Conservation (phyloP, 2,329 filamentous ascomycete genomes). For the Zymoseptoria tritici region DNA sequence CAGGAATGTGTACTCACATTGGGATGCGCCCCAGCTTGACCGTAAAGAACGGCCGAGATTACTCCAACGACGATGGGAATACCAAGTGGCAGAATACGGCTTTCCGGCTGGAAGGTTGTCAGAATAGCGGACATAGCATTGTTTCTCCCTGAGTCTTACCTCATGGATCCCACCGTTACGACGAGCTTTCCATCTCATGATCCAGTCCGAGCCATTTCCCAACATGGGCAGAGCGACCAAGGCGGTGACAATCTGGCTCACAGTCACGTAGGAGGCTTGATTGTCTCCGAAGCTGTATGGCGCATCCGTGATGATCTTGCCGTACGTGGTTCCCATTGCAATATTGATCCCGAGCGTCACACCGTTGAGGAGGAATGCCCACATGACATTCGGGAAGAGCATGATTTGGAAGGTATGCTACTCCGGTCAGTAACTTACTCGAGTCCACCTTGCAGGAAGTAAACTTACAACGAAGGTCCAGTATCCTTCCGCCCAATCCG, state of each 20-base stretch:
- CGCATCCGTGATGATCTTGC: conserved; percentile 28
- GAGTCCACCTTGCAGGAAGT: not conserved
- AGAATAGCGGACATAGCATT: not conserved
- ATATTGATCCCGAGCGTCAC: conserved; percentile 37
- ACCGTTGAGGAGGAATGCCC: conserved; percentile 36
- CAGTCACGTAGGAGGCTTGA: conserved; percentile 30
- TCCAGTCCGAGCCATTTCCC: conserved; percentile 33
- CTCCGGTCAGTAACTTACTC: not conserved
- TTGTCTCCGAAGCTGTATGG: conserved; percentile 34
- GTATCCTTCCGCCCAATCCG: conserved; percentile 33
- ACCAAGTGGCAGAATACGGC: conserved; percentile 31
- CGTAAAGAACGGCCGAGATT: conserved; percentile 35
- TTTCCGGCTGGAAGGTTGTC: conserved; percentile 29
- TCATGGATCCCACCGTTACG: conserved; percentile 35
- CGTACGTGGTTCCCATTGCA: conserved; percentile 38
- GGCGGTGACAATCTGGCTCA: conserved; percentile 35
- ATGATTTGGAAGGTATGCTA: conserved; percentile 19
- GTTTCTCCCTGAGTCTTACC: not conserved
- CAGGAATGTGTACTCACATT: not conserved
- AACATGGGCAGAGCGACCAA: conserved; percentile 35
- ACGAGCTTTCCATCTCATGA: conserved; percentile 31
- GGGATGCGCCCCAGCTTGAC: conserved; percentile 19
- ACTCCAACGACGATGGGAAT: conserved; percentile 35
- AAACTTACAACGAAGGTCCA: conserved; percentile 20
- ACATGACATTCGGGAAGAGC: conserved; percentile 38